Conservation (phyloP, 805 yeast genomes). For the Saturnispora halmiae region DNA sequence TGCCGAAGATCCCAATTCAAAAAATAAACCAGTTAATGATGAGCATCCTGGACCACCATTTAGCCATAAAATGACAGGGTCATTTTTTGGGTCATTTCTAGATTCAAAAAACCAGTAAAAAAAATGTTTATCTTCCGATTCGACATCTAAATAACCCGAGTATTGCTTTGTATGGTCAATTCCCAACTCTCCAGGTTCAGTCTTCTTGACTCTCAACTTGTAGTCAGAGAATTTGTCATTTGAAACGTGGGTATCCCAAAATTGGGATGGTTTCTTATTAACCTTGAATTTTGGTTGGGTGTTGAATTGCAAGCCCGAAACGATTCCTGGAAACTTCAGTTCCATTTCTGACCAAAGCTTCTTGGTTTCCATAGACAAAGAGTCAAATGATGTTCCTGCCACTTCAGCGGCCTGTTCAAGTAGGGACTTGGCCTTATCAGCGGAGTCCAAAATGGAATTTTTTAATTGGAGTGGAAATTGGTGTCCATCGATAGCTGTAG, state of each 20-base stretch:
- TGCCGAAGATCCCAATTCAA: constrained; percentile 85
- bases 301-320: constrained; percentile 39
- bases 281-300: constrained; percentile 40
- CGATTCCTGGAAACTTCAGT: constrained; percentile 46
- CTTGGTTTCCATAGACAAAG: constrained; percentile 41
- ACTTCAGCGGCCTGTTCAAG: constrained; percentile 40
- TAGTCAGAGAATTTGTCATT: constrained; percentile 34
- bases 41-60: constrained; percentile 98
- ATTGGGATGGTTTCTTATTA: constrained; percentile 25
- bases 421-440: constrained; percentile 18
- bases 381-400: constrained; percentile 41
- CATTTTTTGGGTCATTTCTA: constrained; percentile 75
- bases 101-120: constrained; percentile 94
- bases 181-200: constrained; percentile 42
- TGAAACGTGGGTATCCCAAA: constrained; percentile 30
- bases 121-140: constrained; percentile 69
- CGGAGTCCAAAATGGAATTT: neutral
- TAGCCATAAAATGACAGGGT: constrained; percentile 81
- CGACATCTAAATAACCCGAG: constrained; percentile 63
- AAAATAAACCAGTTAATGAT: constrained; percentile 79
- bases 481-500: constrained; percentile 5
- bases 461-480: constrained; percentile 10
- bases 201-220: constrained; percentile 40
- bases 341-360: constrained; percentile 58
- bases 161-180: constrained; percentile 60